These are phyloP conservation scores for Naganishia antarctica DNA, from an alignment of 768 basidiomycete species.

Conservation along the genomic window DNA sequence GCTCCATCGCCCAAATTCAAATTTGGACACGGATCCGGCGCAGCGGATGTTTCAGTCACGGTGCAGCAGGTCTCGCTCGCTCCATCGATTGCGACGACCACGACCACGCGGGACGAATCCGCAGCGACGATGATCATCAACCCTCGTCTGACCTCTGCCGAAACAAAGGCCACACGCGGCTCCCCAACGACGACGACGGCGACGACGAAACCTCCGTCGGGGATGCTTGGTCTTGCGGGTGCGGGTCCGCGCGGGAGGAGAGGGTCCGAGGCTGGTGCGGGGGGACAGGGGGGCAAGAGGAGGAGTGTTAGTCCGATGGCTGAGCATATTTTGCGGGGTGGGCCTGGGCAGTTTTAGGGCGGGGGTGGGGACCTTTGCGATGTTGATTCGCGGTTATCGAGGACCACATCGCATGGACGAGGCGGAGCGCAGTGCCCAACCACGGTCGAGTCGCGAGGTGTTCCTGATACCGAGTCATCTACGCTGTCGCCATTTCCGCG, in stretches of 20 bases:
- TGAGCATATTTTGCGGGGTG: slow-evolving; percentile 15
- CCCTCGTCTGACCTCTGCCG: no score
- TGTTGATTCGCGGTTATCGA: no score
- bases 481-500: no score
- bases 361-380: neutral
- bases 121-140: no score
- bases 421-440: no score
- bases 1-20: no score
- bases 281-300: neutral
- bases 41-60: neutral
- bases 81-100: neutral
- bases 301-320: slow-evolving; percentile 19
- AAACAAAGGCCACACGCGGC: no score
- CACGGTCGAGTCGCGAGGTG: no score
- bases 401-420: no score
- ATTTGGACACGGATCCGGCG: neutral
- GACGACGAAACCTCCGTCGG: neutral
- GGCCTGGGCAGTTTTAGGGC: slow-evolving; percentile 17
- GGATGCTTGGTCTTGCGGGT: neutral
- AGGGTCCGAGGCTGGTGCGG: neutral
- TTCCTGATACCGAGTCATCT: no score
- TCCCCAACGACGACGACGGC: neutral
- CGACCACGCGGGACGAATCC: neutral
- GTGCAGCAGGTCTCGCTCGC: slow-evolving; percentile 12
- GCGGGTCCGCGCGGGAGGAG: no score